phyloP scores from a whole-genome alignment of 2,329 filamentous ascomycete species.

The Talaromyces sp. region DNA sequence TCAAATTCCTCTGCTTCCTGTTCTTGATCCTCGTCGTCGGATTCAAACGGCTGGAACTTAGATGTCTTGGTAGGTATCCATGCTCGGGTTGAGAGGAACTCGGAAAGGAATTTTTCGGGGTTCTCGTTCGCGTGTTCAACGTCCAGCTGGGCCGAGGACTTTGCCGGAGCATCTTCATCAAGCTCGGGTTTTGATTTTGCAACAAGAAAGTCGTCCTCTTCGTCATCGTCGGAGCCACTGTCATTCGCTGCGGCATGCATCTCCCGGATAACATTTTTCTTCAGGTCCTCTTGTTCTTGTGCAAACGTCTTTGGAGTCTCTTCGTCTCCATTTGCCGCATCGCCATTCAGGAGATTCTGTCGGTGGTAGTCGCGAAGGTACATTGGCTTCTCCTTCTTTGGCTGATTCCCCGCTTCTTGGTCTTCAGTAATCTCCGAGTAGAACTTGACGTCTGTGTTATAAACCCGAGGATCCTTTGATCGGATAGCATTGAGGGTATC shows the following conservation, averaged over 20 bases:
- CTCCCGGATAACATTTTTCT: slow-evolving; percentile 70
- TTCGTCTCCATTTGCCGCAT: slow-evolving; percentile 53
- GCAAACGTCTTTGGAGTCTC: slow-evolving; percentile 65
- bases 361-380: slow-evolving; percentile 87
- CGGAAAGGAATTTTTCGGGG: slow-evolving; percentile 87
- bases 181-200: slow-evolving; percentile 53
- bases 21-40: slow-evolving; percentile 77
- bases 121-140: slow-evolving; percentile 76
- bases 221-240: slow-evolving; percentile 49
- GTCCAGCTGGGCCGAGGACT: slow-evolving; percentile 56
- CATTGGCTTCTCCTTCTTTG: slow-evolving; percentile 76
- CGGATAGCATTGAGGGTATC: slow-evolving; percentile 83
- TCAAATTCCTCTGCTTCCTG: slow-evolving; percentile 80
- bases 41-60: slow-evolving; percentile 78
- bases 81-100: slow-evolving; percentile 86
- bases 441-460: slow-evolving; percentile 75
- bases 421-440: slow-evolving; percentile 63
- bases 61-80: slow-evolving; percentile 70
- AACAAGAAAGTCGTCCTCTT: slow-evolving; percentile 71
- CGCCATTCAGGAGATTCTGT: slow-evolving; percentile 75
- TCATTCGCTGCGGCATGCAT: slow-evolving; percentile 62
- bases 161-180: slow-evolving; percentile 17
- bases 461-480: slow-evolving; percentile 85
- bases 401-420: slow-evolving; percentile 20
- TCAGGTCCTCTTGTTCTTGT: slow-evolving; percentile 81